Conservation (phyloP, 139 green algal species). For the Chlorella sp. region DNA sequence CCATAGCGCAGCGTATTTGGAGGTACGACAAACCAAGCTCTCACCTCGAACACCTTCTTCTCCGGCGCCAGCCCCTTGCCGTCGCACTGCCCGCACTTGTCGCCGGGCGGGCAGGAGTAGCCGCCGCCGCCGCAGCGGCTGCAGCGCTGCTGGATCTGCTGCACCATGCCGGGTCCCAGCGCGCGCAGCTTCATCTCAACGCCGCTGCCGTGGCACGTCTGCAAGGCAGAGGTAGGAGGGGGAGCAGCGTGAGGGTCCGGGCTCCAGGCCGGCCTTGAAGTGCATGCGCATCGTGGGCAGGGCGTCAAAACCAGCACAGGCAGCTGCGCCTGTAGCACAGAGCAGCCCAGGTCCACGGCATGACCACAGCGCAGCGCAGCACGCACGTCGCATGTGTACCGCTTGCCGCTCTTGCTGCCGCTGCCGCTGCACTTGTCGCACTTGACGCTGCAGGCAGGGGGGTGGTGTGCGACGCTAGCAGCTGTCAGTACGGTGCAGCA, state of each 20-base stretch:
- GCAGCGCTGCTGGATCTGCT: constrained; percentile 98
- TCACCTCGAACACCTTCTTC: constrained; percentile 94
- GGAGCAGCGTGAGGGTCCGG: background rate
- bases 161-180: constrained; percentile 98
- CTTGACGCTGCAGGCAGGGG: constrained; percentile 83
- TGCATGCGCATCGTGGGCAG: background rate
- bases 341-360: background rate
- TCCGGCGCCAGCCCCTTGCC: constrained; percentile 83
- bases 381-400: constrained; percentile 74
- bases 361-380: background rate
- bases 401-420: constrained; percentile 90
- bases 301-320: background rate
- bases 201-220: constrained; percentile 88
- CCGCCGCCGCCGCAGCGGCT: constrained; percentile 81
- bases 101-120: constrained; percentile 62
- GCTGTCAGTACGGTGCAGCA: too few relatives aligned
- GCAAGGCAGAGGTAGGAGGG: background rate
- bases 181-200: constrained; percentile 91
- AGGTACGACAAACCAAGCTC: background rate
- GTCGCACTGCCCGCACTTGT: constrained; percentile 84
- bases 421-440: constrained; percentile 88
- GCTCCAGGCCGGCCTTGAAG: background rate
- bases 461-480: too few relatives aligned
- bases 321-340: too few relatives aligned
- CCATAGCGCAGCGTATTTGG: too few relatives aligned